phyloP scores from a whole-genome alignment of 257 asterid species.

The Penstemon barbatus region DNA sequence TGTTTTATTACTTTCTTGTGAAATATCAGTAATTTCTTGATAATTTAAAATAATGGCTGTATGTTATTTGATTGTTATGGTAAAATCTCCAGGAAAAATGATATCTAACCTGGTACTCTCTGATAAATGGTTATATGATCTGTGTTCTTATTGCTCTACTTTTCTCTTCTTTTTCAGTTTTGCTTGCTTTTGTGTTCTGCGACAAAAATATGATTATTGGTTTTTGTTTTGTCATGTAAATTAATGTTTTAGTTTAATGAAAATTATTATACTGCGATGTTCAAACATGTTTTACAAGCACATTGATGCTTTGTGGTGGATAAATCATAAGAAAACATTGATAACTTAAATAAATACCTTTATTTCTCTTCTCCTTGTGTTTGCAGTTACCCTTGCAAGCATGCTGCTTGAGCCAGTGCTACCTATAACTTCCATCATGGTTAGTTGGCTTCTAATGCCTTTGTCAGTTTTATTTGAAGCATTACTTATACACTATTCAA shows the following conservation, averaged over 20 bases:
- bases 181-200: too few species aligned
- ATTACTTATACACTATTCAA: neutral
- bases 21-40: constrained; percentile 2
- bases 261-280: too few species aligned
- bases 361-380: constrained; percentile 16
- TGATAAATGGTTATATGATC: neutral
- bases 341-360: neutral
- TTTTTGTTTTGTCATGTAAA: too few species aligned
- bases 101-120: neutral
- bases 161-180: neutral
- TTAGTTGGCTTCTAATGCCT: constrained; percentile 32
- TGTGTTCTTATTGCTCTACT: neutral
- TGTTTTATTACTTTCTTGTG: constrained; percentile 11
- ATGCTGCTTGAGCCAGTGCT: constrained; percentile 57
- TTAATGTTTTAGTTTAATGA: too few species aligned
- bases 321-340: too few species aligned
- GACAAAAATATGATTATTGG: too few species aligned
- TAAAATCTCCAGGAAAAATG: neutral
- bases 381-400: constrained; percentile 47
- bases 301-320: neutral
- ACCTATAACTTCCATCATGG: constrained; percentile 50
- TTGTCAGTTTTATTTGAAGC: neutral
- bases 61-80: neutral
- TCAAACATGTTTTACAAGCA: neutral
- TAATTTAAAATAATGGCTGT: neutral